phyloP scores from a whole-genome alignment of 2,329 filamentous ascomycete species.

The Sporothrix phasma region DNA sequence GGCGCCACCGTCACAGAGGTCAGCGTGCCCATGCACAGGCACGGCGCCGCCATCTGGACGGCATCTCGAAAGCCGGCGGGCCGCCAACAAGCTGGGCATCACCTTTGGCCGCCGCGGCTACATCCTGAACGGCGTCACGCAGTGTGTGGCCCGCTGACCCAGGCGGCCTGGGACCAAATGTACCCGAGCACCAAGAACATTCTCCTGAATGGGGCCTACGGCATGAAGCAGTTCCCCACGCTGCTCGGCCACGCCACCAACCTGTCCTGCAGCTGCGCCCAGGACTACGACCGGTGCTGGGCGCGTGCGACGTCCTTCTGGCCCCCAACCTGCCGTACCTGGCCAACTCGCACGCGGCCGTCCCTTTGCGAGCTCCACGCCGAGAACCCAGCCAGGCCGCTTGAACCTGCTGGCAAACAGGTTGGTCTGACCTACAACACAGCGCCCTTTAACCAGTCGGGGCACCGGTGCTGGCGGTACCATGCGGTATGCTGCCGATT shows the following conservation, averaged over 20 bases:
- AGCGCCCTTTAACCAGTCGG: slow-evolving; percentile 12
- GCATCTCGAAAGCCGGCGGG: slow-evolving; percentile 14
- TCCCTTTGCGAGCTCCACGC: not conserved
- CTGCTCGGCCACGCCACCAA: slow-evolving; percentile 1
- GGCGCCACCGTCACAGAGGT: slow-evolving; percentile 23
- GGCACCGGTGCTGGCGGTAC: slow-evolving; percentile 14
- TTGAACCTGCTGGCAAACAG: slow-evolving; percentile 12
- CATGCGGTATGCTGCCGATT: slow-evolving; percentile 7
- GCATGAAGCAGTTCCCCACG: not conserved
- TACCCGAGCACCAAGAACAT: slow-evolving; percentile 25
- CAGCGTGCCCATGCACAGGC: slow-evolving; percentile 24
- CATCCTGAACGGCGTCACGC: slow-evolving; percentile 20
- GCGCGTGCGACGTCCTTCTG: not conserved
- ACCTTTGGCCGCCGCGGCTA: slow-evolving; percentile 26
- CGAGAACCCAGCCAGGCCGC: slow-evolving; percentile 12
- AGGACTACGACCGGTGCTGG: slow-evolving; percentile 25
- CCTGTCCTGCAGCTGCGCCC: not conserved
- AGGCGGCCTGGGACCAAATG: not conserved
- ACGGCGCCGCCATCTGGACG: slow-evolving; percentile 18
- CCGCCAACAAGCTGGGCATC: slow-evolving; percentile 19
- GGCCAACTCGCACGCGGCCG: not conserved
- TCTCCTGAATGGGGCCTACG: not conserved
- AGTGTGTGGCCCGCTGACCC: not conserved
- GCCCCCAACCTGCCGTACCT: not conserved
- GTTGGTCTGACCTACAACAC: slow-evolving; percentile 15